phyloP scores from a whole-genome alignment of 2,329 filamentous ascomycete genomes.

The Didymella pomorum region DNA sequence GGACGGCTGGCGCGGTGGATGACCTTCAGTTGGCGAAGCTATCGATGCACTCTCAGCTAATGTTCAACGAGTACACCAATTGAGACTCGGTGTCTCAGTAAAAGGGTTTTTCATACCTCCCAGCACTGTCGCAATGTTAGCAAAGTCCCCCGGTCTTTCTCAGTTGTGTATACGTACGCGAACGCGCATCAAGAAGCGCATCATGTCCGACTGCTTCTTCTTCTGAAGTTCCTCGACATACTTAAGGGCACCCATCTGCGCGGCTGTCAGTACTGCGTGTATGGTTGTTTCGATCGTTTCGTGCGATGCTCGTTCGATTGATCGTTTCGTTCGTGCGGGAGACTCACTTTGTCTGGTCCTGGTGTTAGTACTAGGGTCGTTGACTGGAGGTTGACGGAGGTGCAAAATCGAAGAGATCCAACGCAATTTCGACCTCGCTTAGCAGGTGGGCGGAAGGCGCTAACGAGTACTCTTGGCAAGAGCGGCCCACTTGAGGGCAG shows the following conservation, averaged over 20 bases:
- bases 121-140: constrained; percentile 71
- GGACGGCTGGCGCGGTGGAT: constrained; percentile 99
- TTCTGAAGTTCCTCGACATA: constrained; percentile 99
- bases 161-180: constrained; percentile 60
- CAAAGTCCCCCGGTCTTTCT: constrained; percentile 21
- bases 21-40: constrained; percentile 99
- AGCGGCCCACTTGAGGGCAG: constrained; percentile 5
- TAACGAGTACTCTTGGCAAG: constrained; percentile 15
- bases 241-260: constrained; percentile 98
- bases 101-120: constrained; percentile 73
- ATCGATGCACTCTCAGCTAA: constrained; percentile 99
- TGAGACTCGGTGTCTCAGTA: constrained; percentile 37
- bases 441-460: constrained; percentile 19
- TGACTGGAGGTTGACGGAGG: constrained; percentile 22
- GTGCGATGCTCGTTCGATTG: constrained; percentile 12
- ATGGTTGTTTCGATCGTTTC: constrained; percentile 6
- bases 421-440: constrained; percentile 16
- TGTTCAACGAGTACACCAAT: constrained; percentile 93
- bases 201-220: constrained; percentile 99
- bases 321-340: constrained; percentile 13
- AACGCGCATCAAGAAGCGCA: constrained; percentile 93
- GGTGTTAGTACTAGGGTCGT: constrained; percentile 25
- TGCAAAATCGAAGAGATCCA: constrained; percentile 18
- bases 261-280: constrained; percentile 32
- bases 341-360: constrained; percentile 27